These are phyloP conservation scores for Ambrosiella xylebori DNA, from an alignment of 2,329 filamentous ascomycete species.

Conservation along the genomic window DNA sequence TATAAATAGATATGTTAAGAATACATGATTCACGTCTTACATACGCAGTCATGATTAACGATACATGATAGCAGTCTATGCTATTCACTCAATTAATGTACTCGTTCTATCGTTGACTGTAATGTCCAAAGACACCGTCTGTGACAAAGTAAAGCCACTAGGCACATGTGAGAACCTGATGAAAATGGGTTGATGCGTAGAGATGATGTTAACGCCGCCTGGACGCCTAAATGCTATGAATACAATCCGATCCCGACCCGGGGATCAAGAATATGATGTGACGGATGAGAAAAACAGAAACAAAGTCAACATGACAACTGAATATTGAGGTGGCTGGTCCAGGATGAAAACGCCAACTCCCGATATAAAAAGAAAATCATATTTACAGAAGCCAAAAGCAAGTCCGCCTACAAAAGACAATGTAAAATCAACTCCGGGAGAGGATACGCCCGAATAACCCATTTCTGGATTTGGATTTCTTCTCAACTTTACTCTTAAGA, in stretches of 20 bases:
- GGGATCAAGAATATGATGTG: background rate
- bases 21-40: no score
- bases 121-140: no score
- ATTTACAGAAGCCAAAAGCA: constrained; percentile 26
- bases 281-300: background rate
- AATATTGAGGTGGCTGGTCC: background rate
- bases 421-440: constrained; percentile 2
- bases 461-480: background rate
- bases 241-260: background rate
- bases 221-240: background rate
- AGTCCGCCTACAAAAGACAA: background rate
- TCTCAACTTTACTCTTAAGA: constrained; percentile 8
- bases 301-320: background rate
- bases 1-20: background rate
- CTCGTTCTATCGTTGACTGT: no score
- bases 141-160: no score
- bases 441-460: constrained; percentile 9
- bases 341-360: background rate
- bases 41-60: no score
- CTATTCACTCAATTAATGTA: no score
- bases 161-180: no score
- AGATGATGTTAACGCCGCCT: background rate
- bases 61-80: no score
- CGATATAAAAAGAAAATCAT: constrained; percentile 18
- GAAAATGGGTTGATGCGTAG: background rate